phyloP scores from a whole-genome alignment of 257 asterid species.

The Nicotiana sylvestris region DNA sequence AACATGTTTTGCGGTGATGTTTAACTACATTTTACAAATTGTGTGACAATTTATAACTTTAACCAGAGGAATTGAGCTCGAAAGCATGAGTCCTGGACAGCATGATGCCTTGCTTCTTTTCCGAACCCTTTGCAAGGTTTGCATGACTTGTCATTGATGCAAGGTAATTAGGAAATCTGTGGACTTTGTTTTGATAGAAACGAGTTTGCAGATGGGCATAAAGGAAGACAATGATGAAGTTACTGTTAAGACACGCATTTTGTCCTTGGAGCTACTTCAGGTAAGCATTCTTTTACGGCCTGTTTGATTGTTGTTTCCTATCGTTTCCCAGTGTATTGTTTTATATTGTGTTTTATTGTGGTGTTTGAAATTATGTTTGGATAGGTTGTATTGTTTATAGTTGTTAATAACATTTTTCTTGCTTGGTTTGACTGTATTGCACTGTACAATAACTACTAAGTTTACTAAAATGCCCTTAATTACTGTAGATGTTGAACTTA shows the following conservation, averaged over 20 bases:
- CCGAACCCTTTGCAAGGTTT: conserved; percentile 99
- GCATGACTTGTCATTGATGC: conserved; percentile 15
- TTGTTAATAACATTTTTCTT: background rate
- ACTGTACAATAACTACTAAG: background rate
- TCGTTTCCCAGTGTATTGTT: background rate
- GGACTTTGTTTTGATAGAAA: background rate
- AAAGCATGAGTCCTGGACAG: conserved; percentile 71
- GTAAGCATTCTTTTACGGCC: conserved; percentile 25
- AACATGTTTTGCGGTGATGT: conserved; percentile 8
- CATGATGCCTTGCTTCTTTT: conserved; percentile 92
- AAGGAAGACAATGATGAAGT: conserved; percentile 94
- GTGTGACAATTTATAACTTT: conserved; percentile 3
- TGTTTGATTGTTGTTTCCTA: background rate
- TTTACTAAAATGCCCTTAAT: background rate
- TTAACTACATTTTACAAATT: background rate
- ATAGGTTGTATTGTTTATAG: background rate
- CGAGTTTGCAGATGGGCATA: conserved; percentile 86
- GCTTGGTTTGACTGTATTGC: background rate
- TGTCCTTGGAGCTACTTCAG: conserved; percentile 98
- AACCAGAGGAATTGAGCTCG: conserved; percentile 65
- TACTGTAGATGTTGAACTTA: background rate
- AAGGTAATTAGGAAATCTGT: background rate
- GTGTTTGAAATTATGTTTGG: background rate
- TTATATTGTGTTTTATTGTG: background rate
- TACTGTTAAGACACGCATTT: conserved; percentile 80